Evolutionary conservation across 768 basidiomycete genomes (phyloP).

Genomic region (Boletus vermiculosoides): DNA sequence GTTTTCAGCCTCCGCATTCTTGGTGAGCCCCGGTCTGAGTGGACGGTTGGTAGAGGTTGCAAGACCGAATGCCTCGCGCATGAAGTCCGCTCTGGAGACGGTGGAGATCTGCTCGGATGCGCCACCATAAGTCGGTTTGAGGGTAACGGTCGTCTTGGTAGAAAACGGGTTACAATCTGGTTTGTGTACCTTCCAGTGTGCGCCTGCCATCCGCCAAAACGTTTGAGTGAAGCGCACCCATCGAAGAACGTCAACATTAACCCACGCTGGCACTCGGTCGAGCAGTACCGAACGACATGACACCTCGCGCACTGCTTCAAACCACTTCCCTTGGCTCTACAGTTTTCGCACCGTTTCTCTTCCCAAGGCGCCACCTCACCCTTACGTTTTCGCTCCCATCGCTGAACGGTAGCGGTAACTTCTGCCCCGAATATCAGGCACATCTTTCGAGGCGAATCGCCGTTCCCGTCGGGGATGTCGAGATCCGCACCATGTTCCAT

Average conservation of each 20-base stretch:
- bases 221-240: not conserved
- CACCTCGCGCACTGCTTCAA: conserved; percentile 48
- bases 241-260: not conserved
- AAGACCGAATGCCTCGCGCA: conserved; percentile 31
- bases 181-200: conserved; percentile 51
- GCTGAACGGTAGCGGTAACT: conserved; percentile 43
- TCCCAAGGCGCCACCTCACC: conserved; percentile 43
- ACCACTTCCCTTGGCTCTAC: conserved; percentile 28
- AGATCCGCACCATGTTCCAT: conserved; percentile 51
- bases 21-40: conserved; percentile 20
- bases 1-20: conserved; percentile 24
- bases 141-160: conserved; percentile 41
- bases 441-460: conserved; percentile 31
- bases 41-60: conserved; percentile 21
- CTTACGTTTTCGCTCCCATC: conserved; percentile 46
- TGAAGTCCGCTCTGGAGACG: conserved; percentile 30
- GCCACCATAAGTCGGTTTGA: conserved; percentile 43
- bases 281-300: conserved; percentile 50
- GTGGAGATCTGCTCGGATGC: conserved; percentile 15
- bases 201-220: conserved; percentile 29
- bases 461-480: conserved; percentile 41
- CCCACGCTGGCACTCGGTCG: conserved; percentile 53
- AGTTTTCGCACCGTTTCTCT: conserved; percentile 45
- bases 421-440: conserved; percentile 40
- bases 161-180: conserved; percentile 45